Evolutionary conservation across 345 rosid genomes (phyloP).

Genomic region (Hibiscus tridactylites): DNA sequence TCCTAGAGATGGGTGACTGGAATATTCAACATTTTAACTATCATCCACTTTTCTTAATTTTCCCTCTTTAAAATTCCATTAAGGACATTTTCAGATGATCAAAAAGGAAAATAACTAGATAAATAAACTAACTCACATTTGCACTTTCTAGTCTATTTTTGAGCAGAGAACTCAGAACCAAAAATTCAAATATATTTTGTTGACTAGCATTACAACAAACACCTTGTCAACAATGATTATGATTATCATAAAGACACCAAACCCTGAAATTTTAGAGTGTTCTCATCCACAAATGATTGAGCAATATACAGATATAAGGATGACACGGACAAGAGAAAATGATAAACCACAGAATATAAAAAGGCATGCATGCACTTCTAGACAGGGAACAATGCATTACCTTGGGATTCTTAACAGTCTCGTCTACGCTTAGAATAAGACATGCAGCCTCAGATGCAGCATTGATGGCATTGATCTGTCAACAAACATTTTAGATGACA

Average conservation of each 20-base stretch:
- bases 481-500: conserved; percentile 3
- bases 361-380: neutral
- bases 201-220: neutral
- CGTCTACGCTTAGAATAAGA: conserved; percentile 89
- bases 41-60: neutral
- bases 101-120: neutral
- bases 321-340: neutral
- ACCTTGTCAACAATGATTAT: neutral
- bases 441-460: conserved; percentile 99
- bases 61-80: neutral
- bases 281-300: neutral
- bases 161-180: neutral
- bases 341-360: neutral
- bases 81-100: neutral
- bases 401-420: conserved; percentile 98
- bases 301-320: neutral
- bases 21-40: neutral
- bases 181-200: neutral
- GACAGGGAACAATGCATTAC: conserved; percentile 25
- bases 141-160: neutral
- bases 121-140: neutral
- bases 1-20: too few species aligned
- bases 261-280: neutral
- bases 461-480: conserved; percentile 89
- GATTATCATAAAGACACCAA: neutral